Evolutionary conservation across 2,329 filamentous ascomycete species (phyloP).

Genomic region (Sphaerulina musiva): DNA sequence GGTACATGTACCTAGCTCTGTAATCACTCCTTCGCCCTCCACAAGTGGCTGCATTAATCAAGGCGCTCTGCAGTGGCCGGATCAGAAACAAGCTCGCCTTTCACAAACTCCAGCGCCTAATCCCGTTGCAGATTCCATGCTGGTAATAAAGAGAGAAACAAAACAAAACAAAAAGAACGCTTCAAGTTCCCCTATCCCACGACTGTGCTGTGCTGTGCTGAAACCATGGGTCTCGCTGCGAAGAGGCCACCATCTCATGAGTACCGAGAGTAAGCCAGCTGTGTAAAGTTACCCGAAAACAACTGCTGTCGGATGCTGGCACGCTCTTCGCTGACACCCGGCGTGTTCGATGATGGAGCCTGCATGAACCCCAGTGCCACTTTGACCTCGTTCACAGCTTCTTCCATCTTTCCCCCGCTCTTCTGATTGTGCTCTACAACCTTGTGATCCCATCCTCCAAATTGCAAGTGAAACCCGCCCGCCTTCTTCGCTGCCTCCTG

Average conservation of each 20-base stretch:
- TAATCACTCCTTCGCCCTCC: too few species aligned
- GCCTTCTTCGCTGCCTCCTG: constrained; percentile 85
- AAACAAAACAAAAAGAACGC: too few species aligned
- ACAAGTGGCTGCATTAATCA: too few species aligned
- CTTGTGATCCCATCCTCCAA: constrained; percentile 86
- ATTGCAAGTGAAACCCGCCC: constrained; percentile 81
- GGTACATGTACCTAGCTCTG: too few species aligned
- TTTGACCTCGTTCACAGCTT: constrained; percentile 71
- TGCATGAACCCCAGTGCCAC: constrained; percentile 68
- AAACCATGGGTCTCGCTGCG: background rate
- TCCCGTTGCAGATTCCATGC: too few species aligned
- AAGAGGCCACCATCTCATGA: constrained; percentile 1
- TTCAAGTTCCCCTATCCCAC: too few species aligned
- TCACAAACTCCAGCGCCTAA: too few species aligned
- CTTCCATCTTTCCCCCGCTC: constrained; percentile 72
- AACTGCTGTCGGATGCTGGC: constrained; percentile 47
- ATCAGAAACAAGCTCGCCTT: too few species aligned
- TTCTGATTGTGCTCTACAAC: constrained; percentile 81
- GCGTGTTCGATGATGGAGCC: constrained; percentile 38
- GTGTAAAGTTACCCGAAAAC: constrained; percentile 37
- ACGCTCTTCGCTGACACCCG: constrained; percentile 32
- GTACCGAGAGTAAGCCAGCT: constrained; percentile 47
- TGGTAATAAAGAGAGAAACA: too few species aligned
- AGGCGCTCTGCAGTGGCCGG: too few species aligned
- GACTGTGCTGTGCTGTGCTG: background rate